Evolutionary conservation across 345 rosid genomes (phyloP).

Genomic region (Clausena lansium): DNA sequence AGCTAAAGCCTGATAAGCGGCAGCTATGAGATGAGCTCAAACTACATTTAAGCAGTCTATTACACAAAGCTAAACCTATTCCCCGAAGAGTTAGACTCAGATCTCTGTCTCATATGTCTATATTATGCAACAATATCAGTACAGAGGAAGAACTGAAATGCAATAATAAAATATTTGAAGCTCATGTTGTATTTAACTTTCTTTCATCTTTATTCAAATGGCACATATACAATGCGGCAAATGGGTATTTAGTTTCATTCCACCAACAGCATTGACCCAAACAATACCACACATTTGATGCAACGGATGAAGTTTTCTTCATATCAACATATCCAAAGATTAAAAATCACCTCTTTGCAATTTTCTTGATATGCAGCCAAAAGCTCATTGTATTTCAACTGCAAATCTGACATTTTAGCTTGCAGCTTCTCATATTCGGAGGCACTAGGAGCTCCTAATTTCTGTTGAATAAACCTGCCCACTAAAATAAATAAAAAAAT

Average conservation of each 20-base stretch:
- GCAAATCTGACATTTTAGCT: constrained; percentile 71
- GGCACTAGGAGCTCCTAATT: constrained; percentile 73
- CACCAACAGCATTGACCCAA: too few relatives aligned
- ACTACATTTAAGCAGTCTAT: neutral
- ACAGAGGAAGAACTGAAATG: neutral
- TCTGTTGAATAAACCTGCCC: constrained; percentile 77
- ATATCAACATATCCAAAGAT: too few relatives aligned
- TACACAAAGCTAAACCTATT: neutral
- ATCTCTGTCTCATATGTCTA: neutral
- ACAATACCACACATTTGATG: neutral
- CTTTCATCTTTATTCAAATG: neutral
- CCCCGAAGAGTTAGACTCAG: neutral
- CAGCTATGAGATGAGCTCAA: neutral
- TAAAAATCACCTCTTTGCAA: constrained; percentile 60
- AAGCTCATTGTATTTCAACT: constrained; percentile 64
- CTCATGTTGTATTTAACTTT: neutral
- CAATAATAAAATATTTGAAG: neutral
- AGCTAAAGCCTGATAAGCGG: neutral
- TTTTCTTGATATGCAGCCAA: constrained; percentile 63
- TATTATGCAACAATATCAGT: neutral
- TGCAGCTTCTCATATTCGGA: constrained; percentile 84
- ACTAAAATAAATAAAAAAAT: neutral
- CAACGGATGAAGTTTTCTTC: neutral
- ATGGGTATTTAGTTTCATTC: neutral
- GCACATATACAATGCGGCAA: neutral